phyloP scores from a whole-genome alignment of 2,329 filamentous ascomycete species.

The Trichoderma guizhouense region DNA sequence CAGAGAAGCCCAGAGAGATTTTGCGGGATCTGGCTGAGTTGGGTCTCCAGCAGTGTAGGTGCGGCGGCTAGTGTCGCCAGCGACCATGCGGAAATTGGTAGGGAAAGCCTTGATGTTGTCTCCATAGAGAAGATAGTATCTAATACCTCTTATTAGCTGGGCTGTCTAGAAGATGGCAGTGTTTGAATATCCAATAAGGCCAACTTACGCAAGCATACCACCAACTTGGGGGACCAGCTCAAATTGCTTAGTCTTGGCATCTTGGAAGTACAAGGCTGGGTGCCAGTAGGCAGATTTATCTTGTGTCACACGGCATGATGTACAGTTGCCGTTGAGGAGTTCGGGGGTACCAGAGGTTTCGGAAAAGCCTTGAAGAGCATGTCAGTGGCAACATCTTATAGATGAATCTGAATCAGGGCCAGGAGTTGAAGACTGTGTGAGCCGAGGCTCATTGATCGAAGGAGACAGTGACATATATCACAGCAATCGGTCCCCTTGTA shows the following conservation, averaged over 20 bases:
- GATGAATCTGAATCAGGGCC: neutral
- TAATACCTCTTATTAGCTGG: conserved; percentile 30
- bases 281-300: conserved; percentile 91
- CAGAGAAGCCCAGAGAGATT: conserved; percentile 65
- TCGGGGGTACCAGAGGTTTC: conserved; percentile 53
- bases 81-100: conserved; percentile 74
- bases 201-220: conserved; percentile 80
- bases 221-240: conserved; percentile 71
- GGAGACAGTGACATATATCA: neutral
- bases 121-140: conserved; percentile 79
- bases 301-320: conserved; percentile 73
- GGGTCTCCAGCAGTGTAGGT: conserved; percentile 68
- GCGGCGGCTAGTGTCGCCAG: conserved; percentile 66
- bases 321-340: conserved; percentile 64
- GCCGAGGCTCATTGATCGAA: neutral
- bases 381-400: conserved; percentile 21
- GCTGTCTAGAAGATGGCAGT: neutral
- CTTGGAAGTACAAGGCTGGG: conserved; percentile 73
- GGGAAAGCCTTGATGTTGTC: conserved; percentile 72
- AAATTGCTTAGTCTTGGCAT: conserved; percentile 59
- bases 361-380: conserved; percentile 55
- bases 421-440: neutral
- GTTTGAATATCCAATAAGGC: neutral
- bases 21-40: conserved; percentile 58
- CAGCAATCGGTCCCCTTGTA: neutral